Conservation (phyloP, 768 basidiomycete genomes). For the Exsudoporus frostii region DNA sequence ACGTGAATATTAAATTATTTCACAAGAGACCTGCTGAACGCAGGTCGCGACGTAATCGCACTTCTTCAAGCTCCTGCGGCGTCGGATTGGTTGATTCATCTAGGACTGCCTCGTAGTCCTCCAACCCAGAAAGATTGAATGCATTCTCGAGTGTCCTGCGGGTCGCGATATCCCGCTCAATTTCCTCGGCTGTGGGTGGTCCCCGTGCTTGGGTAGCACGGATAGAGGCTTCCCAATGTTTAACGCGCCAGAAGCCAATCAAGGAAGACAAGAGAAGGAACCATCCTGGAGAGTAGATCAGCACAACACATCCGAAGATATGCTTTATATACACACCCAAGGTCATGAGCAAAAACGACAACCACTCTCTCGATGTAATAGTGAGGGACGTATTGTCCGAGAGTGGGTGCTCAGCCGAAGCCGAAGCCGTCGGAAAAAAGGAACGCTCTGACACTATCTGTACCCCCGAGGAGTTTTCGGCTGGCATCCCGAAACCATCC, state of each 20-base stretch:
- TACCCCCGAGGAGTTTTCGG: conserved; percentile 15
- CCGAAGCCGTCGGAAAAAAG: conserved; percentile 21
- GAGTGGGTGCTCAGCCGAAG: conserved; percentile 22
- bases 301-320: neutral
- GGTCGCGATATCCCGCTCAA: conserved; percentile 49
- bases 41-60: conserved; percentile 47
- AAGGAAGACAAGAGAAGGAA: conserved; percentile 84
- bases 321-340: conserved; percentile 46
- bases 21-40: conserved; percentile 54
- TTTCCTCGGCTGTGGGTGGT: conserved; percentile 36
- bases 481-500: conserved; percentile 28
- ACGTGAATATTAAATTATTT: neutral
- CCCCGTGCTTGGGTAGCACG: conserved; percentile 38
- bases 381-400: conserved; percentile 24
- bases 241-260: conserved; percentile 80
- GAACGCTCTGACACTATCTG: conserved; percentile 17
- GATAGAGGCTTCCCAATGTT: conserved; percentile 78
- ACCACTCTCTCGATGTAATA: conserved; percentile 73
- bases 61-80: conserved; percentile 38
- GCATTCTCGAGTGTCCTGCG: conserved; percentile 49
- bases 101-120: conserved; percentile 12
- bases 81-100: conserved; percentile 21
- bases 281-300: conserved; percentile 59
- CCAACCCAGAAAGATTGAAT: conserved; percentile 45
- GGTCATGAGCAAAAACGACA: conserved; percentile 90